Evolutionary conservation across 306 rosid genomes (phyloP), one percentile per base, ranked within the genome.

Genomic region (Mimosa pudica): DNA sequence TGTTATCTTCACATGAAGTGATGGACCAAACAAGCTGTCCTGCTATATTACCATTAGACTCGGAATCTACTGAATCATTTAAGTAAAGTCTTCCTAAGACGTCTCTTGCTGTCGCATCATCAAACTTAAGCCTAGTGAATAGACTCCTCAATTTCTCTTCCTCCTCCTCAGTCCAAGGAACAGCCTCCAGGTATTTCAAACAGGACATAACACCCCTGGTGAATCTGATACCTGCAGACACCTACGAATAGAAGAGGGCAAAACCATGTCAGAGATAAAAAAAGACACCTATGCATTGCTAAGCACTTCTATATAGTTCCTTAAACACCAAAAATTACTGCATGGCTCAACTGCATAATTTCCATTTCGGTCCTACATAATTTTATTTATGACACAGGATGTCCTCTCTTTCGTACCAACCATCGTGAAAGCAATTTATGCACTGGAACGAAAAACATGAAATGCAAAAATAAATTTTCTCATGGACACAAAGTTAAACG

Each of bases 121-220:
- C 74, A 46, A 70, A 70, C 41, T 46, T 45, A 10, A 70, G 14
- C 74, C 74, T 70, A 4, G 74, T 70, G 41, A 70, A 70, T 2
- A 70, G n/a, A 10, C 57, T 70, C 38, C 57, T 70, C 74, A 70
- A 13, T 46, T 70, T 70, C 57, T 70, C 74, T 46, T 70, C 74
- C 12, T 70, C 74, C 57, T 70, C 74, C 74, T 70, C 74, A 46
- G 74, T 44, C 74, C 74, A 70, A 70, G 74, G 74, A 70, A 70
- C 57, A 70, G 74, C 74, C 74, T 70, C 74, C 32, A 70, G 74
- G 74, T 70, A 70, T 46, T 70, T 70, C 57, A 70, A 44, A 20
- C 74, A 70, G 55, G 74, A 70, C 74, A 70, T 6, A 44, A 70
- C 74, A 46, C 57, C 74, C 57, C 24, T 70, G 38, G 35, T 11